These are phyloP conservation scores for Pochonia chlamydosporia DNA, from an alignment of 2,329 filamentous ascomycete species.

Conservation along the genomic window DNA sequence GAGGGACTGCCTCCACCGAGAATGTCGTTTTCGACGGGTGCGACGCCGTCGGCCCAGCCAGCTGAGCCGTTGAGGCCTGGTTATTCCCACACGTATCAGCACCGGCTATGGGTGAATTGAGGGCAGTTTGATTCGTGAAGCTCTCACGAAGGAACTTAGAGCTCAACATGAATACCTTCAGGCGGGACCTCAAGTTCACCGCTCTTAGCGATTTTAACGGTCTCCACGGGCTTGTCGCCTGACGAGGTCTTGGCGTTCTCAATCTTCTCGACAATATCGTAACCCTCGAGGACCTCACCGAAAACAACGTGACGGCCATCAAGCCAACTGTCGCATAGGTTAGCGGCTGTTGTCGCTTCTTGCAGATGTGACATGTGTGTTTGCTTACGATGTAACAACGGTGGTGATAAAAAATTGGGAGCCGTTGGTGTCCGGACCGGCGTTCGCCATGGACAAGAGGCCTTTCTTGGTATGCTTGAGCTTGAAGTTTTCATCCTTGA, in stretches of 20 bases:
- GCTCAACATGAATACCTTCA: slow-evolving; percentile 91
- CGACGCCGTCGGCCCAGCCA: slow-evolving; percentile 13
- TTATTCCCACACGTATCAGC: slow-evolving; percentile 27
- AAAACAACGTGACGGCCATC: slow-evolving; percentile 83
- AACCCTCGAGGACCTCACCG: slow-evolving; percentile 82
- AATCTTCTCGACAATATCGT: slow-evolving; percentile 73
- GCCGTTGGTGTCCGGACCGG: slow-evolving; percentile 79
- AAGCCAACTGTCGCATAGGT: slow-evolving; percentile 55
- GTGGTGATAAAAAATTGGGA: slow-evolving; percentile 92
- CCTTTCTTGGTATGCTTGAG: slow-evolving; percentile 85
- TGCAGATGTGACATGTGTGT: background rate
- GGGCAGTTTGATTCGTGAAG: slow-evolving; percentile 7
- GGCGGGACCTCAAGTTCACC: slow-evolving; percentile 76
- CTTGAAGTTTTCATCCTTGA: slow-evolving; percentile 92
- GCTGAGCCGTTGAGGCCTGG: slow-evolving; percentile 23
- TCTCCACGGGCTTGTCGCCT: slow-evolving; percentile 62
- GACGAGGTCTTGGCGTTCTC: slow-evolving; percentile 61
- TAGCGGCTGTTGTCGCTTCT: background rate
- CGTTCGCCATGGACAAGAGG: slow-evolving; percentile 79
- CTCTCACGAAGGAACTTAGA: slow-evolving; percentile 46
- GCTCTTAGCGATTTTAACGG: slow-evolving; percentile 75
- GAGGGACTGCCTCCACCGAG: slow-evolving; percentile 3
- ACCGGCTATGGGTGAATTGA: slow-evolving; percentile 19
- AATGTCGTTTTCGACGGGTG: slow-evolving; percentile 8
- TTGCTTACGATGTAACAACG: slow-evolving; percentile 62